These are phyloP conservation scores for Silene latifolia DNA, from an alignment of 148 eudicot species.

Conservation along the genomic window DNA sequence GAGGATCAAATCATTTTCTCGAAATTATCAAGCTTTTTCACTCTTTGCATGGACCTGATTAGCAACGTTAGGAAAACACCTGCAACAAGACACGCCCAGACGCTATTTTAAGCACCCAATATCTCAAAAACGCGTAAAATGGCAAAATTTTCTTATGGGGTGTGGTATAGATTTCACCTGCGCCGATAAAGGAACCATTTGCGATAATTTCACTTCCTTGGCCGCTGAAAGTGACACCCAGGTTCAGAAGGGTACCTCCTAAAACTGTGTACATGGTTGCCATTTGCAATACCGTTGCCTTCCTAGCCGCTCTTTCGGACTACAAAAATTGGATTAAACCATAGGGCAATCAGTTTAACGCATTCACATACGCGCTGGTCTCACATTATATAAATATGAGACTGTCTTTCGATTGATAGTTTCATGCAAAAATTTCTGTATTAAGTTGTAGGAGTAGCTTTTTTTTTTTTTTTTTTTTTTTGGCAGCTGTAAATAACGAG, in stretches of 20 bases:
- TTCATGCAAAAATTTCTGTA: too few relatives aligned
- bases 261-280: slow-evolving; percentile 90
- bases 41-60: slow-evolving; percentile 82
- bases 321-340: slow-evolving; percentile 18
- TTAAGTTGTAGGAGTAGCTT: too few relatives aligned
- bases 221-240: slow-evolving; percentile 66
- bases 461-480: too few relatives aligned
- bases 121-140: background rate
- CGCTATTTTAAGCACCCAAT: background rate
- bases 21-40: slow-evolving; percentile 81
- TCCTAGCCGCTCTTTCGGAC: slow-evolving; percentile 98
- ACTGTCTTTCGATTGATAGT: too few relatives aligned
- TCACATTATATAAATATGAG: too few relatives aligned
- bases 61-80: slow-evolving; percentile 73
- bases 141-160: background rate
- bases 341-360: too few relatives aligned
- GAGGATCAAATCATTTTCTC: slow-evolving; percentile 64
- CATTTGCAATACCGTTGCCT: slow-evolving; percentile 89
- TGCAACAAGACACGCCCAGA: slow-evolving; percentile 30
- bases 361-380: too few relatives aligned
- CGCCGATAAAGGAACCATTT: slow-evolving; percentile 77
- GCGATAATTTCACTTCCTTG: slow-evolving; percentile 67
- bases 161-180: slow-evolving; percentile 42
- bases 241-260: slow-evolving; percentile 76
- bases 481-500: too few relatives aligned